Evolutionary conservation across 306 rosid species (phyloP).

Genomic region (Betula pendula): DNA sequence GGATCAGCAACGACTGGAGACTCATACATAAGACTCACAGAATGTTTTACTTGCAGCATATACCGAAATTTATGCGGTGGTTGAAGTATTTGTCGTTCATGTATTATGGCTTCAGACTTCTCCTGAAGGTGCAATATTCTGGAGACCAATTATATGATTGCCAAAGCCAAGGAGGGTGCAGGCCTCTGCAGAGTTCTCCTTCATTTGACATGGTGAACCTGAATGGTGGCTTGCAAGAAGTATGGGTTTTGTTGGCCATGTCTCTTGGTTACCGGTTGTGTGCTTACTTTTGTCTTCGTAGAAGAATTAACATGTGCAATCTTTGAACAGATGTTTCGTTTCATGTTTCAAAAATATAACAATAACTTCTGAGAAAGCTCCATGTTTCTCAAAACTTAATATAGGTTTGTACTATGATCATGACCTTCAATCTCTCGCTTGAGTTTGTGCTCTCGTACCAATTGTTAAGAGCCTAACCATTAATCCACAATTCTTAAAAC

Average conservation of each 20-base stretch:
- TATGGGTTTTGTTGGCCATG: constrained; percentile 76
- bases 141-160: constrained; percentile 81
- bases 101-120: constrained; percentile 86
- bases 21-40: neutral
- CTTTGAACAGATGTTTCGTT: constrained; percentile 25
- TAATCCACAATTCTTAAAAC: too few relatives aligned
- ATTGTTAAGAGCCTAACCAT: too few relatives aligned
- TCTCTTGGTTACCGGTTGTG: constrained; percentile 61
- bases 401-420: neutral
- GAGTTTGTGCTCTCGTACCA: neutral
- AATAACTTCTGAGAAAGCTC: constrained; percentile 7
- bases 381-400: neutral
- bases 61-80: constrained; percentile 85
- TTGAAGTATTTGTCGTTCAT: constrained; percentile 83
- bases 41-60: constrained; percentile 61
- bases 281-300: constrained; percentile 71
- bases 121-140: constrained; percentile 83
- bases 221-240: constrained; percentile 74
- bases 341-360: neutral
- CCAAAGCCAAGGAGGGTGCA: constrained; percentile 68
- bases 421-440: neutral
- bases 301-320: constrained; percentile 49
- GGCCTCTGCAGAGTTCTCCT: constrained; percentile 72
- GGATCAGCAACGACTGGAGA: neutral
- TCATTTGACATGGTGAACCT: constrained; percentile 69